Evolutionary conservation across 257 asterid species (phyloP).

Genomic region (Echium plantagineum): DNA sequence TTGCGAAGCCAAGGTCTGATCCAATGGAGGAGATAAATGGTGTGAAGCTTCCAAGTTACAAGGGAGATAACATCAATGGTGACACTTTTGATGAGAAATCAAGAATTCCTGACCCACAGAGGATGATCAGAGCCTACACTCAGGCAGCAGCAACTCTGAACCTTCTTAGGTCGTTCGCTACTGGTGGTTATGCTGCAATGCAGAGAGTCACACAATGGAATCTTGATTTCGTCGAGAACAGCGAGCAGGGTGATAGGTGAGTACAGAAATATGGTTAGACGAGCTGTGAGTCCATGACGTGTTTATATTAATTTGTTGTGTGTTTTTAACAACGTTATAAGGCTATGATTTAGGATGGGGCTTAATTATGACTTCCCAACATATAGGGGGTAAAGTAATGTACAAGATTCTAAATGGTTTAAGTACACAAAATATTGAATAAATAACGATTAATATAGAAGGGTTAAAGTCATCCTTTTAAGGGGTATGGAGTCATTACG

Average conservation of each 20-base stretch:
- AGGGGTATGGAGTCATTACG: no score
- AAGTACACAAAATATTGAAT: no score
- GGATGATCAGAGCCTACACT: slow-evolving; percentile 76
- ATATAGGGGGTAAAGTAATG: no score
- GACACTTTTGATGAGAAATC: slow-evolving; percentile 55
- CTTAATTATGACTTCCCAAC: no score
- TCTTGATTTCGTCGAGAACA: slow-evolving; percentile 69
- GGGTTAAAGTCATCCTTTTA: no score
- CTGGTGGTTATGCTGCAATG: slow-evolving; percentile 89
- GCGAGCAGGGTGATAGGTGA: slow-evolving; percentile 84
- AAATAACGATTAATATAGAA: no score
- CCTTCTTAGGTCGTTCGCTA: slow-evolving; percentile 74
- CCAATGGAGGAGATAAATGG: slow-evolving; percentile 51
- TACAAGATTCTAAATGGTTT: no score
- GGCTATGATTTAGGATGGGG: no score
- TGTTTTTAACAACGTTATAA: no score
- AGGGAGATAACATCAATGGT: slow-evolving; percentile 74
- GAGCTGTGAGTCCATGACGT: no score
- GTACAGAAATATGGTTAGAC: background rate
- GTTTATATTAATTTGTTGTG: no score
- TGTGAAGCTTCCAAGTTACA: slow-evolving; percentile 75
- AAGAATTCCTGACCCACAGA: slow-evolving; percentile 67
- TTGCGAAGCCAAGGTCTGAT: slow-evolving; percentile 71
- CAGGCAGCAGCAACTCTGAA: slow-evolving; percentile 83
- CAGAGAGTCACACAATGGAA: slow-evolving; percentile 85